These are phyloP conservation scores for Neopestalotiopsis rosae DNA, from an alignment of 2,329 filamentous ascomycete species.

Conservation along the genomic window DNA sequence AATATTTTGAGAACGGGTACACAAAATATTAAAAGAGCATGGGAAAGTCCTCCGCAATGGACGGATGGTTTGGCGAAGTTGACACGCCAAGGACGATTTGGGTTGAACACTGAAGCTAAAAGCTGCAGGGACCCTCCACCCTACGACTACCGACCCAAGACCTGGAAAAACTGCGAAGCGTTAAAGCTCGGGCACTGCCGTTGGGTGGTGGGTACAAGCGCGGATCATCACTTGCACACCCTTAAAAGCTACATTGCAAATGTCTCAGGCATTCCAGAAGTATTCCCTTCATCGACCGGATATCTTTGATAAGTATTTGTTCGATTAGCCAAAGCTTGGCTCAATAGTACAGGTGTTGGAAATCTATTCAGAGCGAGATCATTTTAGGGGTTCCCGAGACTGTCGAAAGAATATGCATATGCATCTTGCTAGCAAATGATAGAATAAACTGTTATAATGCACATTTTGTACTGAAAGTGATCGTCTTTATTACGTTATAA, in stretches of 20 bases:
- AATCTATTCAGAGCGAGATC: too few relatives aligned
- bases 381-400: too few relatives aligned
- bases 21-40: not conserved
- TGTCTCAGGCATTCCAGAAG: too few relatives aligned
- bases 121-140: not conserved
- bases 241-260: not conserved
- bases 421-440: too few relatives aligned
- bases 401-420: too few relatives aligned
- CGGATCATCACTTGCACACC: not conserved
- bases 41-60: not conserved
- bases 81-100: not conserved
- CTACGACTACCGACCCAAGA: not conserved
- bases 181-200: not conserved
- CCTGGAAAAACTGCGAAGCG: not conserved
- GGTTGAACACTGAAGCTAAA: not conserved
- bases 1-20: not conserved
- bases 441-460: too few relatives aligned
- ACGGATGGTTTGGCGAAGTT: not conserved
- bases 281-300: too few relatives aligned
- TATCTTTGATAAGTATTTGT: too few relatives aligned
- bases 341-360: too few relatives aligned
- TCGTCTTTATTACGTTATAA: too few relatives aligned
- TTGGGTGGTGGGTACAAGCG: not conserved
- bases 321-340: too few relatives aligned
- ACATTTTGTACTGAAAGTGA: too few relatives aligned